These are phyloP conservation scores for Actinomortierella wolfii DNA, from an alignment of 371 early-diverging fungal genomes.

Conservation along the genomic window DNA sequence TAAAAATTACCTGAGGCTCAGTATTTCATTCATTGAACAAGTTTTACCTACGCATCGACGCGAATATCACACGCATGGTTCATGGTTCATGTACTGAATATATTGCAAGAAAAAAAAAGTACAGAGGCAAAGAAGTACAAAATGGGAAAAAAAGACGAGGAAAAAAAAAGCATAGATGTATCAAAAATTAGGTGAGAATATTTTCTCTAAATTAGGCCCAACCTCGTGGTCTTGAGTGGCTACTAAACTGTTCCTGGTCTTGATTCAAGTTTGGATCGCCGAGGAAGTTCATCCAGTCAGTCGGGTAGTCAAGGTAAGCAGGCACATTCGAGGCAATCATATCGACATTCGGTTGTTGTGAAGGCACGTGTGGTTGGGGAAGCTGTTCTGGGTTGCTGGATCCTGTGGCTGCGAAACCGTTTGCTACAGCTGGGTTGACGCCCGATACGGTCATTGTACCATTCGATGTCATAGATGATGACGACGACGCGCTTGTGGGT, in stretches of 20 bases:
- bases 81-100: no score
- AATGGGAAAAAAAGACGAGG: not conserved
- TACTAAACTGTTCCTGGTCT: not conserved
- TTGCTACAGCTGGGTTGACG: no score
- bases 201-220: no score
- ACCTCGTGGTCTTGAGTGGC: not conserved
- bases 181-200: not conserved
- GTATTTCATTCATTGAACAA: no score
- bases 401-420: not conserved
- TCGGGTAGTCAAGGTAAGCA: no score
- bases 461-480: slow-evolving; percentile 9
- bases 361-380: slow-evolving; percentile 3
- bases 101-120: no score
- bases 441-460: slow-evolving; percentile 1
- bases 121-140: no score
- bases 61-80: no score
- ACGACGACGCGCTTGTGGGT: not conserved
- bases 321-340: no score
- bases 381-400: slow-evolving; percentile 9
- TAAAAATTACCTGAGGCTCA: no score
- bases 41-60: no score
- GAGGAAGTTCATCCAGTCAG: not conserved
- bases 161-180: not conserved
- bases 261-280: not conserved
- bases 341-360: slow-evolving; percentile 1